A percentile compares a stretch with the other conserved stretches of the same genome.
These are phyloP conservation scores for Spathaspora sp. DNA, from an alignment of 1,139 yeast genomes.

Conservation along the genomic window DNA sequence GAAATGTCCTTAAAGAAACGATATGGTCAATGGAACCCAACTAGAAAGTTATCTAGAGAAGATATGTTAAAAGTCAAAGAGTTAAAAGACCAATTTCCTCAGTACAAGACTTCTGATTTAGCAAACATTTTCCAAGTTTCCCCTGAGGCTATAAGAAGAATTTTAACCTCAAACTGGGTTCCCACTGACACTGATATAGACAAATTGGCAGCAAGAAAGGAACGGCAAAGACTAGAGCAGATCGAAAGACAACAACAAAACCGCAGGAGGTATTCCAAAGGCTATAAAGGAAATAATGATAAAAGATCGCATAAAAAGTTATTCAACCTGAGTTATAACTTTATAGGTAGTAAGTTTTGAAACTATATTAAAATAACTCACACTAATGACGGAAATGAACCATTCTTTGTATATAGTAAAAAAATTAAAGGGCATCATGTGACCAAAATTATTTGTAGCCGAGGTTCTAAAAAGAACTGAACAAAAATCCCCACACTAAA, in stretches of 20 bases:
- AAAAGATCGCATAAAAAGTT: not conserved
- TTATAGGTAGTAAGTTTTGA: not conserved
- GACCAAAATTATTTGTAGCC: not conserved
- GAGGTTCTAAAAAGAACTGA: not conserved
- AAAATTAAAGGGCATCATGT: not conserved
- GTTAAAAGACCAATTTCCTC: constrained; percentile 58
- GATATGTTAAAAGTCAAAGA: constrained; percentile 67
- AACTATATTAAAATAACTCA: no score
- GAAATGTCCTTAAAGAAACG: constrained; percentile 60
- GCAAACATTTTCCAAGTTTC: constrained; percentile 69
- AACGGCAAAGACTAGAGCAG: constrained; percentile 19
- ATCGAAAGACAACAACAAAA: not conserved
- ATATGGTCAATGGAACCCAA: constrained; percentile 70
- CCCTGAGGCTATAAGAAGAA: constrained; percentile 82
- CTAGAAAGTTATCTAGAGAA: constrained; percentile 63
- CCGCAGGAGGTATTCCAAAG: not conserved
- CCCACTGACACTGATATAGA: constrained; percentile 59
- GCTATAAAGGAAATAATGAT: not conserved
- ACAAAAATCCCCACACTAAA: not conserved
- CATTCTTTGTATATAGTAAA: not conserved
- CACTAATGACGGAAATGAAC: not conserved
- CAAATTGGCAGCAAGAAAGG: constrained; percentile 48
- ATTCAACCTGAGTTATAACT: constrained; percentile 1
- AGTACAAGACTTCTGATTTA: constrained; percentile 56
- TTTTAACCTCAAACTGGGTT: constrained; percentile 72